These are phyloP conservation scores for Dictyophora rubrovolvata DNA, from an alignment of 768 basidiomycete species.

Conservation along the genomic window DNA sequence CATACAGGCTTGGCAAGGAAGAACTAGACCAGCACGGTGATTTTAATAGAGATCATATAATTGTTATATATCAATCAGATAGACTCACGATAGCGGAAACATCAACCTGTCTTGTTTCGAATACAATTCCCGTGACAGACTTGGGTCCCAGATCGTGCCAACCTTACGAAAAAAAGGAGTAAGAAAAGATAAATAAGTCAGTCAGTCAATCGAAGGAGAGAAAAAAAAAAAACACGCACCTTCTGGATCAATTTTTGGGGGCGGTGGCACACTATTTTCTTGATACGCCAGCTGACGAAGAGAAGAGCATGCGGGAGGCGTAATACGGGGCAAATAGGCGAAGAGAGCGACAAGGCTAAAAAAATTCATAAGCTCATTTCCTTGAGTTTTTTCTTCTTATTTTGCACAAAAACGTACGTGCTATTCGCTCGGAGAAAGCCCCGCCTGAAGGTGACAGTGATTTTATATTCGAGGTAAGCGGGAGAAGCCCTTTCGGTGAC, in stretches of 20 bases:
- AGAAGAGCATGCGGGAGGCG: slow-evolving; percentile 26
- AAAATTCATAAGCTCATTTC: neutral
- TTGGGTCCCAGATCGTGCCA: slow-evolving; percentile 4
- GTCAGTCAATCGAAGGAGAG: slow-evolving; percentile 8
- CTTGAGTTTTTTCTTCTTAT: neutral
- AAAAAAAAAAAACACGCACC: slow-evolving; percentile 29
- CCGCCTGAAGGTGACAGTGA: slow-evolving; percentile 40
- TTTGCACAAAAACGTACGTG: slow-evolving; percentile 24
- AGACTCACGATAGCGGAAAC: slow-evolving; percentile 25
- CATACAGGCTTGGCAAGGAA: neutral
- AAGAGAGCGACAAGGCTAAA: slow-evolving; percentile 25
- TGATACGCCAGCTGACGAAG: slow-evolving; percentile 28
- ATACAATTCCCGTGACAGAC: slow-evolving; percentile 25
- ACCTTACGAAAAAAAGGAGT: neutral
- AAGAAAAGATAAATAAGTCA: neutral
- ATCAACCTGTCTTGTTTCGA: slow-evolving; percentile 21
- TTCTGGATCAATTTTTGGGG: slow-evolving; percentile 30
- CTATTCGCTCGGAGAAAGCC: slow-evolving; percentile 40
- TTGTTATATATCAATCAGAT: neutral
- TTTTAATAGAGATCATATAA: neutral
- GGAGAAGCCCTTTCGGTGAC: slow-evolving; percentile 44
- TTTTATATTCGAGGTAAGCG: slow-evolving; percentile 46
- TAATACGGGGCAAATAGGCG: slow-evolving; percentile 23
- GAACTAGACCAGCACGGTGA: neutral
- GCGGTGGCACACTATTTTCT: slow-evolving; percentile 23